phyloP scores from a whole-genome alignment of 805 yeast species.

The Hanseniaspora lindneri region DNA sequence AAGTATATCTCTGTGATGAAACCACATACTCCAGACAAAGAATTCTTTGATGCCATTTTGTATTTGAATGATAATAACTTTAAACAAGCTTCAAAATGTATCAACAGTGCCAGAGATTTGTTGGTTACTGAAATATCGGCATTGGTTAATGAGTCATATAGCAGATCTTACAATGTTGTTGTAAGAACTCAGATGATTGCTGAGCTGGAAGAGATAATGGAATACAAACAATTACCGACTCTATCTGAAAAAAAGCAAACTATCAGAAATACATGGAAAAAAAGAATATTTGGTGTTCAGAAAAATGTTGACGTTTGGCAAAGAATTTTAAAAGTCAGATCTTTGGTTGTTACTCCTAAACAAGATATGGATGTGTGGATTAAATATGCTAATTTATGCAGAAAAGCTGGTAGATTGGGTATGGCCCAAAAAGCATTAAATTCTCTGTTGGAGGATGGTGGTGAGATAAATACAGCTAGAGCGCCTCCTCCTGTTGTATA shows the following conservation, averaged over 20 bases:
- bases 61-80: conserved; percentile 78
- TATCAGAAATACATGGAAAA: conserved; percentile 88
- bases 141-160: conserved; percentile 86
- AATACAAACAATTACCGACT: conserved; percentile 73
- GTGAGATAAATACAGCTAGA: conserved; percentile 49
- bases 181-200: conserved; percentile 96
- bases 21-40: conserved; percentile 82
- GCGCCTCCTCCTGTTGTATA: conserved; percentile 96
- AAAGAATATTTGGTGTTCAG: conserved; percentile 84
- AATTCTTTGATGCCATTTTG: conserved; percentile 85
- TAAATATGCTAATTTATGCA: conserved; percentile 88
- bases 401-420: conserved; percentile 85
- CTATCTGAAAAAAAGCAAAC: conserved; percentile 66
- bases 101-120: conserved; percentile 73
- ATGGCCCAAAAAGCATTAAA: conserved; percentile 86
- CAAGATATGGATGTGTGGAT: conserved; percentile 98
- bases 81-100: conserved; percentile 66
- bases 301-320: conserved; percentile 99
- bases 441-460: conserved; percentile 62
- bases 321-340: conserved; percentile 81
- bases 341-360: conserved; percentile 84
- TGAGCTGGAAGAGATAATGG: conserved; percentile 87
- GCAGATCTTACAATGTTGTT: conserved; percentile 91
- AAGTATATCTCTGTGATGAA: conserved; percentile 83
- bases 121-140: conserved; percentile 90